Base-by-base conservation (phyloP, 1,284 basidiomycete species). In the Trichosporon sp. region DNA sequence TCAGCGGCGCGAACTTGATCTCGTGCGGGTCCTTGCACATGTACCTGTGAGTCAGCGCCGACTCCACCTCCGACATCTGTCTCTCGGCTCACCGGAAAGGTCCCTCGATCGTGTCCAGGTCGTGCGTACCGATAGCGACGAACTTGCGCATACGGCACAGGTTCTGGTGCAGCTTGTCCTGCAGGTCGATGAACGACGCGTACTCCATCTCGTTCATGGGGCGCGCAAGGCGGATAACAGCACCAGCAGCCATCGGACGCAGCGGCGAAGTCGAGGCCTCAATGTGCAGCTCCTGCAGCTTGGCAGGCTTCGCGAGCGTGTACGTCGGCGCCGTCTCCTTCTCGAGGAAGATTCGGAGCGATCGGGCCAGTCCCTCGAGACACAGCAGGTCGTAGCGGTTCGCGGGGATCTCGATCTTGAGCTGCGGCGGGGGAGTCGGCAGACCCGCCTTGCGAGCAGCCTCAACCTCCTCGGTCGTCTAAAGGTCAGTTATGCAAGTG, bases 331-430 rank as follows among this genome's bases (percentile, higher is more conserved):
- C 83, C 62, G 84, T 82, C 56, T 85, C 83, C 76, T 89, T 87
- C 52, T 87, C 86, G 49, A 97, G 83, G 85, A 95, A 99, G 69
- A 92, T 86, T 23, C 88, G 86, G 61, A 99, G 85, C 7, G 89
- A 92, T 21, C 92, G 86, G 21, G 93, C 86, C 73, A 99, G 91
- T 63, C 96, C 96, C 81, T 99, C 96, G 73, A 96, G 89, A 78
- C 96, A 99, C 56, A 99, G 86, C 21, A 99, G 85, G 82, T 99
- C 96, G 77, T 99, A 98, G 85, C 92, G 87, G 80, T 97, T 99
- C 27, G 96, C 96, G 32, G 96, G 95, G 60, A 97, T 87, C 81
- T 99, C 95, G 74, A 99, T 97, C 86, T 99, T 99, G 71, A 99
- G 84, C 89, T 95, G 91, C 25, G 92, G 91, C 71, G 89, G 86